Evolutionary conservation across 371 early-diverging fungal genomes (phyloP), one percentile per base, ranked within the genome.

Genomic region (Dinochytrium kinnereticum): DNA sequence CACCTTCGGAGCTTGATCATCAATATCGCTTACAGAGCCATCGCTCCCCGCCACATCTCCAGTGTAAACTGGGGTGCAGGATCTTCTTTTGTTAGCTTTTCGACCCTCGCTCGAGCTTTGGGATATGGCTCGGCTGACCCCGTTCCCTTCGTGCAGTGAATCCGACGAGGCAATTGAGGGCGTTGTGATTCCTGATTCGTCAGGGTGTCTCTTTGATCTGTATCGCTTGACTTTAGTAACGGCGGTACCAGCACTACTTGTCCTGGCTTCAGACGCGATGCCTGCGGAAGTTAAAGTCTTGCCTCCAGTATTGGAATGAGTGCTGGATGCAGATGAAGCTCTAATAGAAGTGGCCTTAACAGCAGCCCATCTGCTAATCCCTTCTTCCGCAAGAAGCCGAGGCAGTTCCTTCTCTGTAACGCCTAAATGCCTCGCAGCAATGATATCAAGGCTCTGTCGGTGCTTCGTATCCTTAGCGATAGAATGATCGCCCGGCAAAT

Each of bases 291-390:
- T n/a, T n/a, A n/a, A n/a, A n/a, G n/a, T n/a, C n/a, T n/a, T n/a
- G n/a, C n/a, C n/a, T n/a, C n/a, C n/a, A n/a, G n/a, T n/a, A n/a
- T n/a, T n/a, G n/a, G n/a, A n/a, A n/a, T n/a, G n/a, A n/a, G n/a
- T n/a, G n/a, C n/a, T n/a, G n/a, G n/a, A n/a, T n/a, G n/a, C n/a
- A n/a, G n/a, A 53, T 5, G 55, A 5, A 15, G 55, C 24, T 26
- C 26, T 53, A 36, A 61, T 34, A 10, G 61, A 33, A 13, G 66
- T 66, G 26, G 68, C 68, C 30, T 40, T 49, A 21, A 68, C 36
- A 19, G 53, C 68, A 19, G 68, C 68, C 68, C 68, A 68, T 24
- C 53, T 19, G 53, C 68, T 68, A 53, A 68, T 68, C 28, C 68
- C 68, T 40, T 68, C 68, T 21, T 51, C 51, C 33, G 50, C 51